phyloP scores from a whole-genome alignment of 2,329 filamentous ascomycete genomes.

The Neofusicoccum umdonicola region DNA sequence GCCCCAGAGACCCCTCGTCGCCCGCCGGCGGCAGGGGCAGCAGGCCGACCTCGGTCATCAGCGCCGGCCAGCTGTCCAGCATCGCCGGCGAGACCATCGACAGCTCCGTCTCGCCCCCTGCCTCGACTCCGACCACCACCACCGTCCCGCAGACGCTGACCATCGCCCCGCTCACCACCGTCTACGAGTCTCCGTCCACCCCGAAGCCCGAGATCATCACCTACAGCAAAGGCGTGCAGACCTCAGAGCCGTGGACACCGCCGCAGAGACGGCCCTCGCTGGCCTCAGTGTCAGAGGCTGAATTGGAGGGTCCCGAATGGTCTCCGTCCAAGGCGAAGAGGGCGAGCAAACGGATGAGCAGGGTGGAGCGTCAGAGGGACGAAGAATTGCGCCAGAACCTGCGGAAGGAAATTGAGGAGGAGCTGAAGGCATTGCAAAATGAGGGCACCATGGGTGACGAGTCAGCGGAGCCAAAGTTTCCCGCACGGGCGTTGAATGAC shows the following conservation, averaged over 20 bases:
- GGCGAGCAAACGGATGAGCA: slow-evolving; percentile 71
- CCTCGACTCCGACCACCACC: slow-evolving; percentile 43
- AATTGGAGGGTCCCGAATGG: slow-evolving; percentile 59
- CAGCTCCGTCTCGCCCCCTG: slow-evolving; percentile 33
- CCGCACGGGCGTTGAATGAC: slow-evolving; percentile 71
- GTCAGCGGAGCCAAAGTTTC: slow-evolving; percentile 56
- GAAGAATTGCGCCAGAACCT: slow-evolving; percentile 86
- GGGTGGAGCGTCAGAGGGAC: slow-evolving; percentile 76
- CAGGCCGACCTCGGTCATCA: slow-evolving; percentile 82
- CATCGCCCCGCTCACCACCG: slow-evolving; percentile 69
- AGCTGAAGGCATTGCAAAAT: slow-evolving; percentile 67
- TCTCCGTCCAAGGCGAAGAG: slow-evolving; percentile 51
- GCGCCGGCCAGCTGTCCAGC: slow-evolving; percentile 71
- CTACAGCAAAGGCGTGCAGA: slow-evolving; percentile 97
- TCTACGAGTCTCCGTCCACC: slow-evolving; percentile 76
- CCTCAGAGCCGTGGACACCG: slow-evolving; percentile 69
- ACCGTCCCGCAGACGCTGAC: slow-evolving; percentile 67
- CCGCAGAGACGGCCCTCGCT: slow-evolving; percentile 50
- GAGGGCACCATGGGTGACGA: slow-evolving; percentile 35
- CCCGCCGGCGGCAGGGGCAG: slow-evolving; percentile 56
- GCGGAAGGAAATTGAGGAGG: slow-evolving; percentile 87
- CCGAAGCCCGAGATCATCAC: slow-evolving; percentile 78
- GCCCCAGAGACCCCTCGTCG: slow-evolving; percentile 48
- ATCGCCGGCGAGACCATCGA: slow-evolving; percentile 54
- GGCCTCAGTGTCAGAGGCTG: slow-evolving; percentile 40